These are phyloP conservation scores for Ceratocystis ficicola DNA, from an alignment of 2,329 filamentous ascomycete genomes.

Conservation along the genomic window DNA sequence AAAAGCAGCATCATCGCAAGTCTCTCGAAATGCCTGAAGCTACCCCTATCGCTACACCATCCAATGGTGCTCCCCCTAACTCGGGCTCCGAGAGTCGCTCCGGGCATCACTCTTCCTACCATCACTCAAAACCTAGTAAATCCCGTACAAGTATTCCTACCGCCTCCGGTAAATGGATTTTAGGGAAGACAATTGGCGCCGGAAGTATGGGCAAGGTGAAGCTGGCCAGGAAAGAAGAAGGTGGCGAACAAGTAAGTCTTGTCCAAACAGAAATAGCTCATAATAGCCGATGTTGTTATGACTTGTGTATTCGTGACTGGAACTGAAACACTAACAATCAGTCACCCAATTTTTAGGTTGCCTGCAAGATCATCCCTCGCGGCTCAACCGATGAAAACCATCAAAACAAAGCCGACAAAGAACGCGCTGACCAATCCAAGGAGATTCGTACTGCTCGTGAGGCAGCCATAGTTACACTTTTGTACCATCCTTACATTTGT, in stretches of 20 bases:
- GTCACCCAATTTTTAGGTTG: constrained; percentile 48
- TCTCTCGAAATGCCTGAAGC: constrained; percentile 21
- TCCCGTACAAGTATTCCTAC: constrained; percentile 76
- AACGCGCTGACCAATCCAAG: constrained; percentile 89
- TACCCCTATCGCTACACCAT: neutral
- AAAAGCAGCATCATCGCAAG: constrained; percentile 15
- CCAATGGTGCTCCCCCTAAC: constrained; percentile 6
- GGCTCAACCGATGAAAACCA: constrained; percentile 79
- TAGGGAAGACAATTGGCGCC: constrained; percentile 93
- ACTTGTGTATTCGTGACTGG: neutral
- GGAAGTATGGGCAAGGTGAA: constrained; percentile 99
- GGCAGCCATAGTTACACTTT: constrained; percentile 86
- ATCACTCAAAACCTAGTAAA: constrained; percentile 37
- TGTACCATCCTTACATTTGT: constrained; percentile 92
- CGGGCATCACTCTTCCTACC: constrained; percentile 18
- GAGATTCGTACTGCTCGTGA: constrained; percentile 91
- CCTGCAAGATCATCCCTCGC: constrained; percentile 92
- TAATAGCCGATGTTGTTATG: neutral
- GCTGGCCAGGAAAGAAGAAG: constrained; percentile 78
- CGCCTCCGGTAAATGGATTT: constrained; percentile 80
- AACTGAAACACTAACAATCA: constrained; percentile 7
- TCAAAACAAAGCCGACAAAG: constrained; percentile 57
- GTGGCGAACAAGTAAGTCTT: constrained; percentile 67
- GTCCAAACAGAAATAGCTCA: neutral
- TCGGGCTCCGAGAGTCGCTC: constrained; percentile 14